These are phyloP conservation scores for Irpex lacteus DNA, from an alignment of 1,284 basidiomycete species.

Conservation along the genomic window DNA sequence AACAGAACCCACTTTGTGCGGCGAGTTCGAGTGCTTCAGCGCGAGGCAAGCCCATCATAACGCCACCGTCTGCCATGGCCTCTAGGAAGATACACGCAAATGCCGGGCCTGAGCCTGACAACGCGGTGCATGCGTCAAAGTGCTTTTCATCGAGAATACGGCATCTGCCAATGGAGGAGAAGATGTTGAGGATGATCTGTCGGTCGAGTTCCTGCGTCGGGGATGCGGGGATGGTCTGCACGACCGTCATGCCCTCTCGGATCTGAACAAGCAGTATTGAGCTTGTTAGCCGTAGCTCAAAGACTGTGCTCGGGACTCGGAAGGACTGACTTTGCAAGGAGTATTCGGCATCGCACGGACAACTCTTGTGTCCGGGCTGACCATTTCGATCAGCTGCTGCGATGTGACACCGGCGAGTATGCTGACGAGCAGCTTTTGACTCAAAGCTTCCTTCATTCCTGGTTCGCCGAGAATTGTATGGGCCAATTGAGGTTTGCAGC, in stretches of 20 bases:
- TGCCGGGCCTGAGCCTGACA: constrained; percentile 95
- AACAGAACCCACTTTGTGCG: constrained; percentile 77
- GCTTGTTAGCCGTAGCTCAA: background rate
- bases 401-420: constrained; percentile 96
- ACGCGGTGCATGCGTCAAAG: constrained; percentile 97
- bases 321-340: constrained; percentile 78
- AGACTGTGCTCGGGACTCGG: background rate
- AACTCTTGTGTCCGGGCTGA: constrained; percentile 76
- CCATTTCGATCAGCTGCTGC: constrained; percentile 74
- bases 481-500: constrained; percentile 94
- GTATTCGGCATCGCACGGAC: constrained; percentile 99
- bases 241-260: constrained; percentile 95
- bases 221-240: constrained; percentile 66
- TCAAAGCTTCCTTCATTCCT: constrained; percentile 86
- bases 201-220: constrained; percentile 56
- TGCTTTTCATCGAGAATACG: constrained; percentile 95
- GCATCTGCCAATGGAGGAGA: constrained; percentile 92
- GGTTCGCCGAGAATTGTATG: constrained; percentile 69
- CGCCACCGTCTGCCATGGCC: constrained; percentile 98
- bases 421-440: constrained; percentile 91
- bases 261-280: constrained; percentile 54
- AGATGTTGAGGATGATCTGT: constrained; percentile 86
- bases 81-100: constrained; percentile 97
- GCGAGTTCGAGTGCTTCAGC: constrained; percentile 93
- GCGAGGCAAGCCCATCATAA: constrained; percentile 99